Evolutionary conservation across 2,329 filamentous ascomycete genomes (phyloP).

Genomic region (Claviceps sp.): DNA sequence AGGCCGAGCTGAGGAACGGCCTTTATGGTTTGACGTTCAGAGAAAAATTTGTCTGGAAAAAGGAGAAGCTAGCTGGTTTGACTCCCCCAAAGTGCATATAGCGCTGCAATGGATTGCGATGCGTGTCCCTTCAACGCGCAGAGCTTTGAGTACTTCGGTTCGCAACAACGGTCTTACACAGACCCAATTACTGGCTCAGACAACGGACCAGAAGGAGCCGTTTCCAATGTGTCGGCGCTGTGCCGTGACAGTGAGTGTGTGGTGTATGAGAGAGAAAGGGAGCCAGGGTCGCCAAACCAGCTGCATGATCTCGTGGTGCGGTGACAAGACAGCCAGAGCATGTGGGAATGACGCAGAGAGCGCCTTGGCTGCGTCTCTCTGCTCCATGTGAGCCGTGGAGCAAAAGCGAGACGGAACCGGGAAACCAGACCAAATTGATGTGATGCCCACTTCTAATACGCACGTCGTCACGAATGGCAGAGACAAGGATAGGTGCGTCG

Average conservation of each 20-base stretch:
- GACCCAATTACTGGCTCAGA: background rate
- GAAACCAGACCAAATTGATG: background rate
- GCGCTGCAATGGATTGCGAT: background rate
- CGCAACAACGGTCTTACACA: background rate
- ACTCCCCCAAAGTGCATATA: background rate
- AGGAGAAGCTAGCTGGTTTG: background rate
- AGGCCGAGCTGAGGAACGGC: background rate
- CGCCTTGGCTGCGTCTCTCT: background rate
- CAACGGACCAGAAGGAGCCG: background rate
- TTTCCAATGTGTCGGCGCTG: background rate
- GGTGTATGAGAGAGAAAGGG: background rate
- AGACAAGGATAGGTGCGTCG: background rate
- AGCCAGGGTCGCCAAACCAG: background rate
- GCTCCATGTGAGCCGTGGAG: background rate
- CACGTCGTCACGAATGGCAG: background rate
- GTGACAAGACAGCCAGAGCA: conserved; percentile 4
- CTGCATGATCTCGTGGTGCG: conserved; percentile 1
- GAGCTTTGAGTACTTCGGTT: background rate
- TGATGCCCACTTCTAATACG: background rate
- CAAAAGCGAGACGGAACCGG: background rate
- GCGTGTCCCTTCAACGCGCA: background rate
- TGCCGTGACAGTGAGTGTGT: background rate
- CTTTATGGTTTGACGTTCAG: background rate
- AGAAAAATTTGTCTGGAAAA: background rate
- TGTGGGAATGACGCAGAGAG: background rate